Percentiles rank a stretch among this genome's conserved stretches.
Conservation (phyloP, 1,284 basidiomycete genomes). For the Mrakiaceae sp. region DNA sequence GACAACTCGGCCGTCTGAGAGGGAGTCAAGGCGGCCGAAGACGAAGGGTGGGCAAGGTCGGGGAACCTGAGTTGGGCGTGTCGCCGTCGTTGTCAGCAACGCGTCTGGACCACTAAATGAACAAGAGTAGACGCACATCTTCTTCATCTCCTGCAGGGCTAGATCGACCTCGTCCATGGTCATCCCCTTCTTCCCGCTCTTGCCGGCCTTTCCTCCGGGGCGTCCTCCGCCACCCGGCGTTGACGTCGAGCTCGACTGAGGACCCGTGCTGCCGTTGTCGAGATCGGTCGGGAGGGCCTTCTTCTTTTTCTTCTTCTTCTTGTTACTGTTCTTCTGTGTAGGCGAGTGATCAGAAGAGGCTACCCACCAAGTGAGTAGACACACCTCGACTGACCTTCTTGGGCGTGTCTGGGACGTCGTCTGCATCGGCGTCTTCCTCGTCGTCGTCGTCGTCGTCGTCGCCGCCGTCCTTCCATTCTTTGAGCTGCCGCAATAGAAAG, state of each 20-base stretch:
- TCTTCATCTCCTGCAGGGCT: slow-evolving; percentile 65
- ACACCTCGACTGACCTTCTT: slow-evolving; percentile 7
- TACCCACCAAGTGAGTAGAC: not conserved
- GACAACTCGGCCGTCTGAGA: not conserved
- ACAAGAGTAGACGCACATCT: slow-evolving; percentile 41
- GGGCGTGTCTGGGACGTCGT: slow-evolving; percentile 13
- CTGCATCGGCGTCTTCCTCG: slow-evolving; percentile 36
- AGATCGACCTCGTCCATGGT: slow-evolving; percentile 69
- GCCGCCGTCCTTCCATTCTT: slow-evolving; percentile 23
- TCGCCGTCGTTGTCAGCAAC: not conserved
- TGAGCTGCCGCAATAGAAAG: not conserved
- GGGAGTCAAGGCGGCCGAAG: not conserved
- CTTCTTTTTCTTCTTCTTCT: slow-evolving; percentile 46
- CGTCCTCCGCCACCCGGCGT: slow-evolving; percentile 19
- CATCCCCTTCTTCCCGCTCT: slow-evolving; percentile 29
- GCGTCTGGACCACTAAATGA: not conserved
- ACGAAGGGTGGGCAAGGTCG: not conserved
- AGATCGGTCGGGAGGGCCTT: slow-evolving; percentile 27
- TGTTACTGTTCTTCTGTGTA: slow-evolving; percentile 26
- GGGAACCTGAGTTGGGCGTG: not conserved
- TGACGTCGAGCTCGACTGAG: slow-evolving; percentile 20
- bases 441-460: slow-evolving; percentile 25
- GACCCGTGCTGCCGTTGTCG: not conserved
- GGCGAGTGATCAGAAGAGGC: slow-evolving; percentile 4
- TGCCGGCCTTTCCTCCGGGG: slow-evolving; percentile 21